A percentile compares a stretch with the other conserved stretches of the same genome.
Conservation (phyloP, 768 basidiomycete genomes). For the Pleurotus cornucopiae region DNA sequence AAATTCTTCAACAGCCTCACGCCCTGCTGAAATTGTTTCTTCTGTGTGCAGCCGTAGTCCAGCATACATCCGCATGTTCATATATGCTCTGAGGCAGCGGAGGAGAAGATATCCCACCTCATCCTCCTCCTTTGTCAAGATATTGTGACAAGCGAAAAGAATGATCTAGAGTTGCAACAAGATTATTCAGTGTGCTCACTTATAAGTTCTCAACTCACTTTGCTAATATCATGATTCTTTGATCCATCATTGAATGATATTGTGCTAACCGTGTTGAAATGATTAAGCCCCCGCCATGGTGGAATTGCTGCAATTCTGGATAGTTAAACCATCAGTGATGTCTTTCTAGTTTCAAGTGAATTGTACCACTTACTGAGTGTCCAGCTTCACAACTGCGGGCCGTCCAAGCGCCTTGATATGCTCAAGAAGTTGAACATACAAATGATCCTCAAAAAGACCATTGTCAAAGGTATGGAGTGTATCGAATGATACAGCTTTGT, state of each 20-base stretch:
- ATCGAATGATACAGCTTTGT: conserved; percentile 33
- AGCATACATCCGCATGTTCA: conserved; percentile 24
- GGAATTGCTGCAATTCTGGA: background rate
- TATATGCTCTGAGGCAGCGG: conserved; percentile 22
- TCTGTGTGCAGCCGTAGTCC: conserved; percentile 26
- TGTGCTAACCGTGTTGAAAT: conserved; percentile 1
- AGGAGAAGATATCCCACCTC: conserved; percentile 21
- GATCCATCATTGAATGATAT: background rate
- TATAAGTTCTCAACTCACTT: background rate
- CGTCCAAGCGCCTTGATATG: conserved; percentile 13
- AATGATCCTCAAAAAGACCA: conserved; percentile 29
- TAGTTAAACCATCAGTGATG: background rate
- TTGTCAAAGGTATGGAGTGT: conserved; percentile 28
- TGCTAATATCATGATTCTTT: background rate
- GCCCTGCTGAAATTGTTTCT: conserved; percentile 18
- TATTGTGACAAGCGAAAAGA: conserved; percentile 21
- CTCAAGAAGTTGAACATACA: conserved; percentile 20
- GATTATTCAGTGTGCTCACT: background rate
- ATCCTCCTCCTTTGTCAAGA: conserved; percentile 12
- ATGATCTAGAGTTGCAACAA: conserved; percentile 16
- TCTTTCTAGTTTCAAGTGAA: background rate
- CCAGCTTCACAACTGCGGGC: conserved; percentile 12
- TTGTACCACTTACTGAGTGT: conserved; percentile 20
- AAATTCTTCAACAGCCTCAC: conserved; percentile 15
- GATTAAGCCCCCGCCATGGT: background rate